Conservation (phyloP, 148 eudicot genomes). For the Pouteria glomerata region DNA sequence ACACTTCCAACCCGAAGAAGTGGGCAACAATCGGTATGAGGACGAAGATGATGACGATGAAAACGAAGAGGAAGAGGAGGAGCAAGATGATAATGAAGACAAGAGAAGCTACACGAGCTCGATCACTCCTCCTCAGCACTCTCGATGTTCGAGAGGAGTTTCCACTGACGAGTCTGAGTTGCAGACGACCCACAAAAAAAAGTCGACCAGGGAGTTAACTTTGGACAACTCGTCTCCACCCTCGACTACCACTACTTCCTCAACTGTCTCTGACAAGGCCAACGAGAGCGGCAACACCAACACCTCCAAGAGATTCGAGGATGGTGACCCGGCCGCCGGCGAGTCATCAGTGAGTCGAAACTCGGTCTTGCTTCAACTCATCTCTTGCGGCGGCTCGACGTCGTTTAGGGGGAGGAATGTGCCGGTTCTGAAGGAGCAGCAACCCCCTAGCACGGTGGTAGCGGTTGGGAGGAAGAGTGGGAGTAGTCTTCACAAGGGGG, state of each 20-base stretch:
- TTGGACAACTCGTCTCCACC: conserved; percentile 26
- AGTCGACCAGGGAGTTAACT: conserved; percentile 13
- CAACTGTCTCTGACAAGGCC: conserved; percentile 32
- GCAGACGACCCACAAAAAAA: conserved; percentile 8
- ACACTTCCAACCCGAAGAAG: conserved; percentile 12
- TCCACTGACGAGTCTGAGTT: conserved; percentile 28
- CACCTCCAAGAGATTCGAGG: conserved; percentile 30
- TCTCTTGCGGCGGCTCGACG: conserved; percentile 70
- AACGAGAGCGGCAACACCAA: conserved; percentile 7
- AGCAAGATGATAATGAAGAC: conserved; percentile 21
- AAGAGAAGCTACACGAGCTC: conserved; percentile 26
- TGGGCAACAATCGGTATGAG: not conserved
- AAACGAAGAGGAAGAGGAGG: conserved; percentile 16
- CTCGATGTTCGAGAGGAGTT: conserved; percentile 36
- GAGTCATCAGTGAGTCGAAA: conserved; percentile 33
- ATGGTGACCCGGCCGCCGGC: conserved; percentile 26
- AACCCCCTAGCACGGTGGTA: conserved; percentile 5
- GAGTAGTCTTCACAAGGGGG: conserved; percentile 31
- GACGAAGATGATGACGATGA: conserved; percentile 13
- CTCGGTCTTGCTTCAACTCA: conserved; percentile 59
- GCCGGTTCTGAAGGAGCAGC: conserved; percentile 35
- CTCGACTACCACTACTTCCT: conserved; percentile 32
- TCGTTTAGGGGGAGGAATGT: conserved; percentile 37
- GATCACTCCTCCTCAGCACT: conserved; percentile 18
- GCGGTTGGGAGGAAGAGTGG: conserved; percentile 26